These are phyloP conservation scores for Lachnellula suecica DNA, from an alignment of 2,329 filamentous ascomycete species.

Conservation along the genomic window DNA sequence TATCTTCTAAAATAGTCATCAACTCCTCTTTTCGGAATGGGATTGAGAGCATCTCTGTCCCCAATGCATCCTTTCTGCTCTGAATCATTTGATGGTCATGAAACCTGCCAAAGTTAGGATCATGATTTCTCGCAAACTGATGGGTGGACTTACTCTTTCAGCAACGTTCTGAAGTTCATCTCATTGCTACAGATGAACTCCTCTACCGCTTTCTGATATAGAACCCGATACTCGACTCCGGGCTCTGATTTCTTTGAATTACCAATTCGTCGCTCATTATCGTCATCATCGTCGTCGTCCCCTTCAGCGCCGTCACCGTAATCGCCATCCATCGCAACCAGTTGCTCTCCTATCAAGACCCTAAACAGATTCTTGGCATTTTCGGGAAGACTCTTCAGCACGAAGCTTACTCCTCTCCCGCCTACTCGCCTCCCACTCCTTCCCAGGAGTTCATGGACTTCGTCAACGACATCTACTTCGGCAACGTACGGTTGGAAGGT, in stretches of 20 bases:
- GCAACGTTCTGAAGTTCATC: slow-evolving; percentile 87
- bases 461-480: slow-evolving; percentile 84
- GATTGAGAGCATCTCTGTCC: slow-evolving; percentile 81
- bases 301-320: slow-evolving; percentile 47
- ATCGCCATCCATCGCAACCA: slow-evolving; percentile 62
- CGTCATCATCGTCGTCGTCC: slow-evolving; percentile 48
- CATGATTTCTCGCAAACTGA: neutral
- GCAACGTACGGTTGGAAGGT: slow-evolving; percentile 75
- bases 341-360: slow-evolving; percentile 79
- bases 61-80: slow-evolving; percentile 79
- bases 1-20: slow-evolving; percentile 83
- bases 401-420: slow-evolving; percentile 87
- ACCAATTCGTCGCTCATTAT: slow-evolving; percentile 30
- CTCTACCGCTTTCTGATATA: slow-evolving; percentile 95
- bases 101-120: slow-evolving; percentile 57
- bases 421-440: slow-evolving; percentile 76
- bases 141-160: slow-evolving; percentile 78
- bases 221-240: slow-evolving; percentile 83
- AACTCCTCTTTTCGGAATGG: slow-evolving; percentile 87
- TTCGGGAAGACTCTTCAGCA: slow-evolving; percentile 85
- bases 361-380: slow-evolving; percentile 88
- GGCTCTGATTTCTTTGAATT: slow-evolving; percentile 35
- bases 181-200: slow-evolving; percentile 97
- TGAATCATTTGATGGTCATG: slow-evolving; percentile 98
- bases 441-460: slow-evolving; percentile 84